Evolutionary conservation across 2,329 filamentous ascomycete species (phyloP).

Genomic region (Aspergillus sojae): DNA sequence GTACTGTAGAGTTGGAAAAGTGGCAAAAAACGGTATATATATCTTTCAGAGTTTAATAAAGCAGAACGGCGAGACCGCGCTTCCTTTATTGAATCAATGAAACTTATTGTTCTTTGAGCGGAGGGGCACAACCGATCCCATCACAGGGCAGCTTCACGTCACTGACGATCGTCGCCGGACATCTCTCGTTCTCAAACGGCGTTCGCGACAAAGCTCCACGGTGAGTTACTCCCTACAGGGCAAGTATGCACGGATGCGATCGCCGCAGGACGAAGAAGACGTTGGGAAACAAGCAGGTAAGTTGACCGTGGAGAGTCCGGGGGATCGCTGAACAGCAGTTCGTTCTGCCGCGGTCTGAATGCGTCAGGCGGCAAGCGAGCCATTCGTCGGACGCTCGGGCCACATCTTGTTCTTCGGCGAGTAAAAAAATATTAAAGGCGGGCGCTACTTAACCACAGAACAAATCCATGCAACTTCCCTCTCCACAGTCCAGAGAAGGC

Average conservation of each 20-base stretch:
- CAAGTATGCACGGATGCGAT: slow-evolving; percentile 8
- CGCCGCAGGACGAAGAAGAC: slow-evolving; percentile 3
- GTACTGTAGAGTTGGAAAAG: not conserved
- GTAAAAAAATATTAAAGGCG: not conserved
- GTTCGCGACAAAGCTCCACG: not conserved
- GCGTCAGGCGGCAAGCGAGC: slow-evolving; percentile 30
- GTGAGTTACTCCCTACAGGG: not conserved
- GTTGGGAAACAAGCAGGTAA: slow-evolving; percentile 2
- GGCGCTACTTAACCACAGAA: not conserved
- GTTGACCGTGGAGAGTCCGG: slow-evolving; percentile 22
- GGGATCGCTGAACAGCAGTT: slow-evolving; percentile 23
- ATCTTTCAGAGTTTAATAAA: not conserved
- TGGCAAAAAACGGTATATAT: not conserved
- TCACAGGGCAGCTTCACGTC: slow-evolving; percentile 20
- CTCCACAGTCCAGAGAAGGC: not conserved
- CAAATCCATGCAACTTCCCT: not conserved
- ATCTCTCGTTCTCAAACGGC: slow-evolving; percentile 16
- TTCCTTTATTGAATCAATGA: not conserved
- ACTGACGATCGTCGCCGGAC: slow-evolving; percentile 19
- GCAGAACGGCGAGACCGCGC: not conserved
- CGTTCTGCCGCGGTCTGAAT: slow-evolving; percentile 21
- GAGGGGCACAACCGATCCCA: slow-evolving; percentile 25
- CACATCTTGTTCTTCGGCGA: slow-evolving; percentile 37
- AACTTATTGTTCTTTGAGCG: slow-evolving; percentile 6
- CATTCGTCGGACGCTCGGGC: slow-evolving; percentile 36